A percentile compares a stretch with the other conserved stretches of the same genome.
phyloP scores from a whole-genome alignment of 306 rosid genomes.

The Canavalia gladiata region DNA sequence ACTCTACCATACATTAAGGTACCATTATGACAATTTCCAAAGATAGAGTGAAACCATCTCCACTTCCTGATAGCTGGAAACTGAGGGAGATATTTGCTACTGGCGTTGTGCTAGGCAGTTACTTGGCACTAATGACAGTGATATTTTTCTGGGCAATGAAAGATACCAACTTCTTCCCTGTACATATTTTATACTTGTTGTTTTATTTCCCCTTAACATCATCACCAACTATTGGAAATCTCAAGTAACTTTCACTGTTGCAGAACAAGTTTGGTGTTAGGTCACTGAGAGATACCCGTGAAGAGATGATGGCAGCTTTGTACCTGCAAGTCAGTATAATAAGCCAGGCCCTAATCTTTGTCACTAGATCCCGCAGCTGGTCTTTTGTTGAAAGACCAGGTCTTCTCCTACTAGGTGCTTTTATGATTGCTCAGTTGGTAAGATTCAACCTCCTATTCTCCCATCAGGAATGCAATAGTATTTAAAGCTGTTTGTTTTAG shows the following conservation, averaged over 20 bases:
- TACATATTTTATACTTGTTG: constrained; percentile 42
- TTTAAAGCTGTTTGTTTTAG: not conserved
- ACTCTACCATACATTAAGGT: constrained; percentile 56
- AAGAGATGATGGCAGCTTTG: constrained; percentile 88
- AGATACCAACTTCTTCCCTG: constrained; percentile 81
- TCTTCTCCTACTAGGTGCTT: constrained; percentile 80
- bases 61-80: constrained; percentile 93
- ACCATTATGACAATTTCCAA: constrained; percentile 96
- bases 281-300: constrained; percentile 39
- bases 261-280: constrained; percentile 73
- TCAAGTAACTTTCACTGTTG: constrained; percentile 36
- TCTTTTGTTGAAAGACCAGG: constrained; percentile 89
- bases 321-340: constrained; percentile 97
- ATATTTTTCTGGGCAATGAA: constrained; percentile 80
- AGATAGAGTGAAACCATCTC: constrained; percentile 97
- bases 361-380: constrained; percentile 94
- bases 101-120: constrained; percentile 90
- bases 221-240: not conserved
- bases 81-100: constrained; percentile 92
- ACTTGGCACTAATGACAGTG: constrained; percentile 94
- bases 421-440: constrained; percentile 86
- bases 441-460: constrained; percentile 41
- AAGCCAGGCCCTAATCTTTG: constrained; percentile 94
- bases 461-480: not conserved
- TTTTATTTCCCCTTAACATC: not conserved